Evolutionary conservation across 1,284 basidiomycete genomes (phyloP), one percentile per base, ranked within the genome.

Genomic region (Rugosomyces carneus): DNA sequence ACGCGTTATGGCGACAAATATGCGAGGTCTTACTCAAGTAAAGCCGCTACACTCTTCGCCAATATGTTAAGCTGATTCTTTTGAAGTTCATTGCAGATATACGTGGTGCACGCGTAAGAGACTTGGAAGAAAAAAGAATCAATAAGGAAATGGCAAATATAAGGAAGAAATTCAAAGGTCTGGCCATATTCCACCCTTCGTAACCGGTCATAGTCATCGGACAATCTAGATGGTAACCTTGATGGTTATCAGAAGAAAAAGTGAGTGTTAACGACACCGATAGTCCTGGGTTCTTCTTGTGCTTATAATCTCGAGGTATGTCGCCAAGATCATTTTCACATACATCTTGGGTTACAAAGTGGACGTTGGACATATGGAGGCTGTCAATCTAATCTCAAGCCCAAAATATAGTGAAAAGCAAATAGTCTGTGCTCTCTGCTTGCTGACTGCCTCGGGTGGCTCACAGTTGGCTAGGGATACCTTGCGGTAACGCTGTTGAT

Each of bases 61-160:
- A 37, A 21, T 3, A n/a, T 16, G 18, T 16, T 16, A 27, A 32
- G 31, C 49, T 51, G 52, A 48, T 32, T 23, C 35, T 37, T 29
- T 19, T 42, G 50, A 60, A 95, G 92, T 99, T 98, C 76, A 99
- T 99, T 65, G 93, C 94, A 63, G 95, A 99, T 67, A 88, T 99
- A 59, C 85, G 96, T 56, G 92, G 94, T 53, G 91, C 90, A 29
- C 72, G 90, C 52, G 89, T 93, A 21, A 78, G 89, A 47, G 91
- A 93, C 60, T 66, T 93, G 45, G 93, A 95, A 63, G 95, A 98
- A 76, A 97, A 97, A 70, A 72, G 95, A 47, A 96, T 99, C 59
- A 99, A 99, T 71, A 93, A 96, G 66, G 96, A 99, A 70, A 98
- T 99, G 95, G 95, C 96, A 0, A 97, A 99, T 61, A 99, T 99